Conservation (phyloP, 2,329 filamentous ascomycete genomes). For the Chaetomiaceae sp. region DNA sequence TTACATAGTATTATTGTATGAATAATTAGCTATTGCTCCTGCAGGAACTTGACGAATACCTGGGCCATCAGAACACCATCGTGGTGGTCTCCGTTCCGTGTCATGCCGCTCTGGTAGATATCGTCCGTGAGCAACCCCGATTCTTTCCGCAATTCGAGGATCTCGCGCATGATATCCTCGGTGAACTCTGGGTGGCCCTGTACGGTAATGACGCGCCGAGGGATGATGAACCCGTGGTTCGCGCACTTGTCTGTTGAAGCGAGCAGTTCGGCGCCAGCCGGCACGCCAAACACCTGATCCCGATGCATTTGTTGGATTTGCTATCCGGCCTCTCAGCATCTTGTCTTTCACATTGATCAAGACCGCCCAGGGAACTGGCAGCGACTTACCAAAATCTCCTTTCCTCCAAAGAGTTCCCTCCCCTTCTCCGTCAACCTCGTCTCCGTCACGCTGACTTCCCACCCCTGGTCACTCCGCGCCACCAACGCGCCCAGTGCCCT, state of each 20-base stretch:
- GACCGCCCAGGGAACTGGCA: neutral
- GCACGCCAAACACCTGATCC: slow-evolving; percentile 66
- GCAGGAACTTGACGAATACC: slow-evolving; percentile 72
- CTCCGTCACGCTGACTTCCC: slow-evolving; percentile 75
- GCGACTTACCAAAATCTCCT: slow-evolving; percentile 51
- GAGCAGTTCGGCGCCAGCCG: slow-evolving; percentile 56
- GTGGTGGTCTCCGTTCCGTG: slow-evolving; percentile 61
- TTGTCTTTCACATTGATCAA: neutral
- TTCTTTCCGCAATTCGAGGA: slow-evolving; percentile 60
- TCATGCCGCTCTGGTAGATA: slow-evolving; percentile 64
- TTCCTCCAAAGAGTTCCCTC: slow-evolving; percentile 64
- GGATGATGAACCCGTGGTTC: slow-evolving; percentile 75
- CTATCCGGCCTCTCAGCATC: slow-evolving; percentile 35
- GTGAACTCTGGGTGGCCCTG: slow-evolving; percentile 88
- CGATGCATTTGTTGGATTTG: slow-evolving; percentile 82
- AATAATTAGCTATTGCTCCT: slow-evolving; percentile 49
- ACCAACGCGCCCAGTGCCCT: slow-evolving; percentile 67
- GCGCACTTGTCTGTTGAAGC: slow-evolving; percentile 63
- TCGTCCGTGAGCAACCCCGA: slow-evolving; percentile 67
- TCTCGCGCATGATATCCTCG: slow-evolving; percentile 63
- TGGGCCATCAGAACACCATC: slow-evolving; percentile 73
- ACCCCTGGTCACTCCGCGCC: slow-evolving; percentile 62
- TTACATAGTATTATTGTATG: too few relatives aligned
- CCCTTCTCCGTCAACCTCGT: slow-evolving; percentile 66
- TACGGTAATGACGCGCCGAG: slow-evolving; percentile 64